Evolutionary conservation across 805 yeast species (phyloP), one percentile per base, ranked within the genome.

Genomic region (Starmerella powellii): DNA sequence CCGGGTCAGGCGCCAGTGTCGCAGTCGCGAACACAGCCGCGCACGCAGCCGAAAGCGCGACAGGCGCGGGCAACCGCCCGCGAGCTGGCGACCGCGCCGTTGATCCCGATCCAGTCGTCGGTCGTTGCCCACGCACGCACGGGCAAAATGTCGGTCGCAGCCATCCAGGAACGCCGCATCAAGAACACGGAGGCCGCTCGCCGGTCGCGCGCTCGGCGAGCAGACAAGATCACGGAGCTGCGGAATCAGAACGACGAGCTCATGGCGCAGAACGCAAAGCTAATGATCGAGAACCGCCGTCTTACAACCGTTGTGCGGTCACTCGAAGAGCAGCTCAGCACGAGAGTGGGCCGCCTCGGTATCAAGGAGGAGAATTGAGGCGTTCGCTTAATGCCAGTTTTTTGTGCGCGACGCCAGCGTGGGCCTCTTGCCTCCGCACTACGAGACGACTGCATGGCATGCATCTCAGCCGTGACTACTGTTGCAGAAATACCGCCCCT

Each of bases 121-220:
- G 38, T 34, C 13, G 40, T 46, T 8, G 50, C 50, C 8, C 47
- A 46, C 19, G 44, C 50, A 17, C 42, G 47, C 12, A 11, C 40
- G 15, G 50, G 50, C 5, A 20, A 23, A 17, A 23, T 34, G 11
- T 42, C 49, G n/a, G 4, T 31, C 5, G 50, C 50, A 2, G 50
- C 50, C 15, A 37, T 40, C 12, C 34, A 37, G 18, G 50, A 46
- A 30, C 47, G 50, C n/a, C 50, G 97, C 61, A 95, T 96, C 6
- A 78, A 88, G 63, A 88, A 91, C 72, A 91, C 88, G 16, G 63
- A 77, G 37, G 96, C 97, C 53, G 96, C 96, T 8, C 77, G 96
- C 63, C 74, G 95, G 59, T 85, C 95, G 26, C 72, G 96, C 57
- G 95, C 95, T 17, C 76, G 95, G 59, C 44, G 50, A 3, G 44